Conservation (phyloP, 2,329 filamentous ascomycete species). For the Cryphonectria parasitica region DNA sequence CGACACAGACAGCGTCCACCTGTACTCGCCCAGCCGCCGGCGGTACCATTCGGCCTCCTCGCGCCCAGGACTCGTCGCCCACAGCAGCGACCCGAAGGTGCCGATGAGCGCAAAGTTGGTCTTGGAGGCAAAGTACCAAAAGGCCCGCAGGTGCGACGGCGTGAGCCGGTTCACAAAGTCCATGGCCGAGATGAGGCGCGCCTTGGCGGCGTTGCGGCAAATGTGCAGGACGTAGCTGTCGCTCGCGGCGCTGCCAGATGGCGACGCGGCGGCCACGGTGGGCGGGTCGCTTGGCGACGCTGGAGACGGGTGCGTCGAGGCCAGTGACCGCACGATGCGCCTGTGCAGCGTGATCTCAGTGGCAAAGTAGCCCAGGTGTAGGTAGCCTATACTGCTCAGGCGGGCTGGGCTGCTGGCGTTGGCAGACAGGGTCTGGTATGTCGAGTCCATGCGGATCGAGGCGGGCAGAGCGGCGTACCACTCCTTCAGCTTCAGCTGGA, state of each 20-base stretch:
- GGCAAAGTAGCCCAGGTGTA: conserved; percentile 91
- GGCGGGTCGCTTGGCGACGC: conserved; percentile 32
- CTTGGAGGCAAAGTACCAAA: conserved; percentile 89
- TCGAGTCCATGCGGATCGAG: conserved; percentile 67
- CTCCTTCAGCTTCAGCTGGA: conserved; percentile 80
- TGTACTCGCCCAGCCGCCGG: conserved; percentile 81
- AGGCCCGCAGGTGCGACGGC: conserved; percentile 82
- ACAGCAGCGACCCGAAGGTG: conserved; percentile 87
- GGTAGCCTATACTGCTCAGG: conserved; percentile 70
- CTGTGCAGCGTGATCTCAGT: conserved; percentile 93
- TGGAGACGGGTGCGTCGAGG: conserved; percentile 43
- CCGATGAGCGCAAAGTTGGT: conserved; percentile 94
- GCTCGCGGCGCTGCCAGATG: conserved; percentile 43
- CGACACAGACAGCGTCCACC: conserved; percentile 90
- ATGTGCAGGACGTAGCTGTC: conserved; percentile 89
- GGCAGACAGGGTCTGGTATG: conserved; percentile 44
- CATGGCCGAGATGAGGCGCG: conserved; percentile 92
- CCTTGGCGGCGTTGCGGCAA: conserved; percentile 91
- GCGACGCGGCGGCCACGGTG: conserved; percentile 15
- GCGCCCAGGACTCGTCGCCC: conserved; percentile 82
- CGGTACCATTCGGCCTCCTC: conserved; percentile 95
- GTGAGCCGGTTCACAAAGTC: conserved; percentile 94
- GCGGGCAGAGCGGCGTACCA: conserved; percentile 76
- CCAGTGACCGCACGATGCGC: conserved; percentile 83
- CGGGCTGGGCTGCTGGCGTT: conserved; percentile 46